These are phyloP conservation scores for Solanum chilense DNA, from an alignment of 257 asterid species.

Conservation along the genomic window DNA sequence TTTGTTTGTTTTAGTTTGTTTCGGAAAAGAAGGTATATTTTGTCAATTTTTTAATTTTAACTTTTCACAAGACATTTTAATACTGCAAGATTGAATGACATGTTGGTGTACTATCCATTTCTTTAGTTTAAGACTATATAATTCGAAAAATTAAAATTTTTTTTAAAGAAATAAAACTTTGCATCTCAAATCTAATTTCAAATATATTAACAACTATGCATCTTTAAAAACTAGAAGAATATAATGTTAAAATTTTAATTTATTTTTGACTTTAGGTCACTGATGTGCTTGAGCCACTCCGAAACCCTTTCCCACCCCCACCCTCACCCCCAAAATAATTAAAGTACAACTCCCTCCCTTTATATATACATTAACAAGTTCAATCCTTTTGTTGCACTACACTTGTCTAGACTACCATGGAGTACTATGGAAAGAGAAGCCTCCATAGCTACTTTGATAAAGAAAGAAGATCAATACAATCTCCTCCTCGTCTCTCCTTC, in stretches of 20 bases:
- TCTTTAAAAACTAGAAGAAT: background rate
- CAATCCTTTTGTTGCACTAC: background rate
- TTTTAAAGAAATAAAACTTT: background rate
- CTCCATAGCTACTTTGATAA: slow-evolving; percentile 27
- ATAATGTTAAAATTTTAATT: background rate
- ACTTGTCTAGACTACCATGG: slow-evolving; percentile 25
- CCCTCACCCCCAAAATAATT: background rate
- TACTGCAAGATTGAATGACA: background rate
- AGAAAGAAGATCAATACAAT: slow-evolving; percentile 13
- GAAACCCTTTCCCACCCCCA: background rate
- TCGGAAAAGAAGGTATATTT: background rate
- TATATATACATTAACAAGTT: background rate
- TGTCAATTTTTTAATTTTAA: background rate
- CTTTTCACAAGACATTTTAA: background rate
- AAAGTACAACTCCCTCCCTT: background rate
- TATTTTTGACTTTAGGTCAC: background rate
- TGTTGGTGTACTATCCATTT: background rate
- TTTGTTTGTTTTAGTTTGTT: background rate
- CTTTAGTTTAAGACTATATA: background rate
- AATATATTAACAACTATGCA: background rate
- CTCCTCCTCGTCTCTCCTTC: slow-evolving; percentile 37
- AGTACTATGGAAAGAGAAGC: slow-evolving; percentile 19
- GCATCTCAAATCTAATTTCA: background rate
- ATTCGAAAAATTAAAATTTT: background rate
- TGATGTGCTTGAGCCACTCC: background rate